Conservation (phyloP, 2,329 filamentous ascomycete genomes). For the Elsinoe australis region DNA sequence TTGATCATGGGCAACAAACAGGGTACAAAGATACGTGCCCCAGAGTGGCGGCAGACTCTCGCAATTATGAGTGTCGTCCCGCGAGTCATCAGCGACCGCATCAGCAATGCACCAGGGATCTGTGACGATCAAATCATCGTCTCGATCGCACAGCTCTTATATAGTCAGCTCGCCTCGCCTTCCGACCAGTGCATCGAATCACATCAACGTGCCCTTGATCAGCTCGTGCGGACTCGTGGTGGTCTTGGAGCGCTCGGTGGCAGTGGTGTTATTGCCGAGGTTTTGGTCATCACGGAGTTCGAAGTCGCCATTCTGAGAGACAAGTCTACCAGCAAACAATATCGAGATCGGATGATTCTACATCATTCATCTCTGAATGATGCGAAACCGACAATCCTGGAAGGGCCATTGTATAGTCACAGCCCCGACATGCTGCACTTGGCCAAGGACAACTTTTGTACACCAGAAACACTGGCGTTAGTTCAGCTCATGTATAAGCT, state of each 20-base stretch:
- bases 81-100: background rate
- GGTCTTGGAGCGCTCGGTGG: background rate
- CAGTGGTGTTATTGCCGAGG: background rate
- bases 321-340: too few species aligned
- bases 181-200: background rate
- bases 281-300: background rate
- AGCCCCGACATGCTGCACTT: too few species aligned
- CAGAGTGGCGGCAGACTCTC: background rate
- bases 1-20: background rate
- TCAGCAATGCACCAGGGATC: background rate
- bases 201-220: background rate
- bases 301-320: background rate
- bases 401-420: too few species aligned
- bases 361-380: too few species aligned
- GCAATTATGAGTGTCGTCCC: background rate
- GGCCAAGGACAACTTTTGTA: too few species aligned
- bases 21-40: background rate
- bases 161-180: background rate
- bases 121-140: background rate
- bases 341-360: too few species aligned
- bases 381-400: too few species aligned
- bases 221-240: background rate
- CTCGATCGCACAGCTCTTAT: background rate
- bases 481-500: too few species aligned
- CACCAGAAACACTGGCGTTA: too few species aligned